Percentiles rank a stretch among this genome's conserved stretches.
These are phyloP conservation scores for Boletus coccyginus DNA, from an alignment of 768 basidiomycete genomes.

Conservation along the genomic window DNA sequence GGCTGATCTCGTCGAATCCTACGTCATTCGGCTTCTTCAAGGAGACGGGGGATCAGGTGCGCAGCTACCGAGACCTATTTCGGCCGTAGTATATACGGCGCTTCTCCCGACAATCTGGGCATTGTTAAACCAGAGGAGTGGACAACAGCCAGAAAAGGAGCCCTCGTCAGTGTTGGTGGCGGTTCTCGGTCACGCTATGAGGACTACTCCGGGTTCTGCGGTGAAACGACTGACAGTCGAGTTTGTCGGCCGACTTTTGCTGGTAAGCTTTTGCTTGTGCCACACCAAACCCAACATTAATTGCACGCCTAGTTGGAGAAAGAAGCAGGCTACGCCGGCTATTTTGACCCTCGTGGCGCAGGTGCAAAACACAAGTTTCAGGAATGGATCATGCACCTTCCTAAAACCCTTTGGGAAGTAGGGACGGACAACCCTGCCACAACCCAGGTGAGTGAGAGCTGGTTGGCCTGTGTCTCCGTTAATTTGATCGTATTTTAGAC, in stretches of 20 bases:
- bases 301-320: slow-evolving; percentile 51
- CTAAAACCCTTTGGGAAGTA: slow-evolving; percentile 84
- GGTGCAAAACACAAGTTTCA: slow-evolving; percentile 36
- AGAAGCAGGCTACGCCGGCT: slow-evolving; percentile 50
- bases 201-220: slow-evolving; percentile 54
- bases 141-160: slow-evolving; percentile 15
- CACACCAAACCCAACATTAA: slow-evolving; percentile 1
- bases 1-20: slow-evolving; percentile 52
- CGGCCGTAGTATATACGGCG: slow-evolving; percentile 55
- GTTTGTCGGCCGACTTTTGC: slow-evolving; percentile 67
- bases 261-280: slow-evolving; percentile 45
- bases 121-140: slow-evolving; percentile 52
- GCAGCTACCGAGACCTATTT: slow-evolving; percentile 52
- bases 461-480: background rate
- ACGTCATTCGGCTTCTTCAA: slow-evolving; percentile 56
- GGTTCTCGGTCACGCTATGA: slow-evolving; percentile 63
- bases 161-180: slow-evolving; percentile 43
- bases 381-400: slow-evolving; percentile 75
- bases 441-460: slow-evolving; percentile 52
- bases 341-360: slow-evolving; percentile 38
- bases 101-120: slow-evolving; percentile 81
- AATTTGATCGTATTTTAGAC: slow-evolving; percentile 33
- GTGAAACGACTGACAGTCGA: slow-evolving; percentile 68
- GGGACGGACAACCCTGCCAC: slow-evolving; percentile 52
- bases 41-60: slow-evolving; percentile 43